Evolutionary conservation across 768 basidiomycete species (phyloP).

Genomic region (Tricholoma matsutake): DNA sequence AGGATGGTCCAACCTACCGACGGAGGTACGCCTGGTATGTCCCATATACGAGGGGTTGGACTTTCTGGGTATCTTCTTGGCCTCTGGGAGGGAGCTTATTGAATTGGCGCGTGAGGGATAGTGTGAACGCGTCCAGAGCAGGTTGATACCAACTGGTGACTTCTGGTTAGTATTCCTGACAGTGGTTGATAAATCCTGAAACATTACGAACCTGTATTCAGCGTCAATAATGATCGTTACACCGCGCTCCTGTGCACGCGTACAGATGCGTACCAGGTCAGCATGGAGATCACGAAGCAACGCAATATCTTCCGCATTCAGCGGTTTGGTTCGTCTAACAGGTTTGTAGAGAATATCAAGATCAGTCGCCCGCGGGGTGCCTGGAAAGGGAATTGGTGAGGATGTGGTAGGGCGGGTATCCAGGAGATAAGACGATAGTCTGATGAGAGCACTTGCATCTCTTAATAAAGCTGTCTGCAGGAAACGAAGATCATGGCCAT

Average conservation of each 20-base stretch:
- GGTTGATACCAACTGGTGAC: slow-evolving; percentile 68
- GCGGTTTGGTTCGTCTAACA: slow-evolving; percentile 8
- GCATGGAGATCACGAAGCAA: slow-evolving; percentile 59
- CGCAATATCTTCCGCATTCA: slow-evolving; percentile 55
- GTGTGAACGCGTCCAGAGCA: slow-evolving; percentile 77
- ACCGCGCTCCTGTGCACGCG: slow-evolving; percentile 54
- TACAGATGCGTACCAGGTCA: slow-evolving; percentile 64
- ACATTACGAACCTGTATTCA: slow-evolving; percentile 59
- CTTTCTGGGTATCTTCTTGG: slow-evolving; percentile 9
- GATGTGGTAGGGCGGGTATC: slow-evolving; percentile 33
- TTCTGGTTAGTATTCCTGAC: not conserved
- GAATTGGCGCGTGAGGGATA: slow-evolving; percentile 73
- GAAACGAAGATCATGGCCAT: not conserved
- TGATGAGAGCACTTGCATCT: slow-evolving; percentile 55
- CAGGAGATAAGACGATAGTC: slow-evolving; percentile 58
- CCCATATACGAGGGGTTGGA: slow-evolving; percentile 72
- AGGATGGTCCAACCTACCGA: slow-evolving; percentile 38
- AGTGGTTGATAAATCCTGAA: not conserved
- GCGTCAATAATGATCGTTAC: slow-evolving; percentile 82
- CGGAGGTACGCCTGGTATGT: slow-evolving; percentile 90
- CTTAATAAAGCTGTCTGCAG: slow-evolving; percentile 67
- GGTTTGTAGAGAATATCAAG: slow-evolving; percentile 43
- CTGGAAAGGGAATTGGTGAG: slow-evolving; percentile 60
- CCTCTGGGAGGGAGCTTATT: slow-evolving; percentile 43
- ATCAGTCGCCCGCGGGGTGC: slow-evolving; percentile 58